Percentiles rank a stretch among this genome's conserved stretches.
phyloP scores from a whole-genome alignment of 306 rosid genomes.

The Ziziphus jujuba region DNA sequence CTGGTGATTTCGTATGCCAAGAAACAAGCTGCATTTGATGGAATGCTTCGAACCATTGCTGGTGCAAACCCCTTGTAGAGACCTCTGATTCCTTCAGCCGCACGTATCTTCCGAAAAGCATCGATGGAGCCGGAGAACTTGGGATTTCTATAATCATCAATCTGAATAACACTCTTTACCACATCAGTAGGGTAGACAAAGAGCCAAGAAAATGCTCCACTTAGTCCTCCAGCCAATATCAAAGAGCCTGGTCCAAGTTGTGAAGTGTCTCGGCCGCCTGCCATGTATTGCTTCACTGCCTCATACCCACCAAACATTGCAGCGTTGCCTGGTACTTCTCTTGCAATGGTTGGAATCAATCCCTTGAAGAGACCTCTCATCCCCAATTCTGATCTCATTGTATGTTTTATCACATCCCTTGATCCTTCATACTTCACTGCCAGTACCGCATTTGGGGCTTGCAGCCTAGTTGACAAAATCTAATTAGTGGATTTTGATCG shows the following conservation, averaged over 20 bases:
- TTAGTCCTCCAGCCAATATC: slow-evolving; percentile 74
- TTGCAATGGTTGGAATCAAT: slow-evolving; percentile 72
- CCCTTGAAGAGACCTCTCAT: slow-evolving; percentile 78
- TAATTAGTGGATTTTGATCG: no score
- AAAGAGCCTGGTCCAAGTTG: slow-evolving; percentile 70
- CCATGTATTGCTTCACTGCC: slow-evolving; percentile 55
- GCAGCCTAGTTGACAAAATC: slow-evolving; percentile 43
- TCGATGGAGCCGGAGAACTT: slow-evolving; percentile 71
- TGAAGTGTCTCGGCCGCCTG: slow-evolving; percentile 78
- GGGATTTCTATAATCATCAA: slow-evolving; percentile 75
- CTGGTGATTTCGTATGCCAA: slow-evolving; percentile 86
- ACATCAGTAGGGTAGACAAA: slow-evolving; percentile 82
- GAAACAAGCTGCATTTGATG: slow-evolving; percentile 95
- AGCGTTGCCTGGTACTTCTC: slow-evolving; percentile 86
- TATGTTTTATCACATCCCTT: slow-evolving; percentile 77
- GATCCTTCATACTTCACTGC: slow-evolving; percentile 85
- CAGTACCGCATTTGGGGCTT: slow-evolving; percentile 76
- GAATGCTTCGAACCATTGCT: slow-evolving; percentile 77
- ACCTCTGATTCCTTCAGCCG: slow-evolving; percentile 70
- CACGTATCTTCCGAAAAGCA: slow-evolving; percentile 61
- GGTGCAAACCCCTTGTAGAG: slow-evolving; percentile 88
- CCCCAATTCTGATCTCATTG: slow-evolving; percentile 75
- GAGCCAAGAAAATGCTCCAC: slow-evolving; percentile 68
- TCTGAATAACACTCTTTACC: slow-evolving; percentile 78
- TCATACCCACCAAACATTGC: slow-evolving; percentile 86